phyloP scores from a whole-genome alignment of 2,329 filamentous ascomycete species.

The Penicillium rolfsii region DNA sequence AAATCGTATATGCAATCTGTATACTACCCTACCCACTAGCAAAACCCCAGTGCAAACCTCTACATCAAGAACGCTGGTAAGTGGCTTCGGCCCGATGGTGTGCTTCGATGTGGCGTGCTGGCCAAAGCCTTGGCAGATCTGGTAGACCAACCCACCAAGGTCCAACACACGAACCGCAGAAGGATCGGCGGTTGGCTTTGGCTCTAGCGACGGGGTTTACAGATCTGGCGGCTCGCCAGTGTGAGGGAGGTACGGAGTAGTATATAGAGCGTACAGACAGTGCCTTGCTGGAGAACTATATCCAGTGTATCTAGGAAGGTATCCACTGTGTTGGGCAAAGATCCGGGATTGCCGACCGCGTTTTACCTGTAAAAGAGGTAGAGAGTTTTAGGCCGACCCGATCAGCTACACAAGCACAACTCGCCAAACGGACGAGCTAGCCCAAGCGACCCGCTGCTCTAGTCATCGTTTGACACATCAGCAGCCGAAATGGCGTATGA shows the following conservation, averaged over 20 bases:
- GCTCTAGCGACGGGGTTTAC: not conserved
- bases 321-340: not conserved
- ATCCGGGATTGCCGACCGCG: slow-evolving; percentile 3
- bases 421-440: not conserved
- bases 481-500: slow-evolving; percentile 7
- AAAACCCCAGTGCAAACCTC: not conserved
- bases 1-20: too few relatives aligned
- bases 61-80: not conserved
- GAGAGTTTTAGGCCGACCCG: not conserved
- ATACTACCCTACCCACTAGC: too few relatives aligned
- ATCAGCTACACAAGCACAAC: not conserved
- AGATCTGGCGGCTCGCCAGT: not conserved
- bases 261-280: too few relatives aligned
- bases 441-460: slow-evolving; percentile 1
- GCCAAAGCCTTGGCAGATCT: not conserved
- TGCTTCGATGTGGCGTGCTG: slow-evolving; percentile 4
- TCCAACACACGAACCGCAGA: not conserved
- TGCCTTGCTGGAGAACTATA: too few relatives aligned
- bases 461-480: slow-evolving; percentile 13
- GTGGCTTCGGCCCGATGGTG: slow-evolving; percentile 3
- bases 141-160: not conserved
- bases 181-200: not conserved
- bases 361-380: not conserved
- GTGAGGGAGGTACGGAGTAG: too few relatives aligned
- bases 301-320: too few relatives aligned